These are phyloP conservation scores for Colletotrichum cereale DNA, from an alignment of 2,329 filamentous ascomycete genomes.

Conservation along the genomic window DNA sequence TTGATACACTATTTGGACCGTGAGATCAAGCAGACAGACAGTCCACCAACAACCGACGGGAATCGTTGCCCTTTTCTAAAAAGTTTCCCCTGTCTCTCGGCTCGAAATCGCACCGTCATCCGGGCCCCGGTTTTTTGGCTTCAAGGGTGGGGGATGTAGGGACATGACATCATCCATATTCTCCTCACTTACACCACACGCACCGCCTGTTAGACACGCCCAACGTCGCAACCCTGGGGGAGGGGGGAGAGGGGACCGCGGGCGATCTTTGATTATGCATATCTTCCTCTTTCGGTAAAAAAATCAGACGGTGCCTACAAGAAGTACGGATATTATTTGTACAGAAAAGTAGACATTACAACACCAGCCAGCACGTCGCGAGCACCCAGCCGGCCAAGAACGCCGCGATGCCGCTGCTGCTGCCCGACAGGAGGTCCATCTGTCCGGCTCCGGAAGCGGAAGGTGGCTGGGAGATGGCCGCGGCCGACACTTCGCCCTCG, in stretches of 20 bases:
- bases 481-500: slow-evolving; percentile 6
- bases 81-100: neutral
- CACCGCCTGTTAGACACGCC: slow-evolving; percentile 10
- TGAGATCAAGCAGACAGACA: accelerated
- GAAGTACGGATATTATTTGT: neutral
- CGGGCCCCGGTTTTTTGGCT: slow-evolving; percentile 9
- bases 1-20: neutral
- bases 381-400: neutral
- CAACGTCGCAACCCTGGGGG: slow-evolving; percentile 16
- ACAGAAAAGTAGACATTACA: neutral
- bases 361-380: neutral
- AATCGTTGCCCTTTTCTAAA: neutral
- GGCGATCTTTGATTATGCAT: neutral
- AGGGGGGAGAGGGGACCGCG: too few species aligned
- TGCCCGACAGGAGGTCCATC: neutral
- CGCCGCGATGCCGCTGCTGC: neutral
- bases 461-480: slow-evolving; percentile 9
- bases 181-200: slow-evolving; percentile 34
- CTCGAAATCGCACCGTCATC: slow-evolving; percentile 26
- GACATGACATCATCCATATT: slow-evolving; percentile 38
- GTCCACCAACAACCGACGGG: neutral
- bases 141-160: slow-evolving; percentile 11
- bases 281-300: too few species aligned
- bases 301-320: too few species aligned
- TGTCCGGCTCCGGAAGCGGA: slow-evolving; percentile 17